Evolutionary conservation across 2,329 filamentous ascomycete genomes (phyloP).

Genomic region (Ilyonectria robusta): DNA sequence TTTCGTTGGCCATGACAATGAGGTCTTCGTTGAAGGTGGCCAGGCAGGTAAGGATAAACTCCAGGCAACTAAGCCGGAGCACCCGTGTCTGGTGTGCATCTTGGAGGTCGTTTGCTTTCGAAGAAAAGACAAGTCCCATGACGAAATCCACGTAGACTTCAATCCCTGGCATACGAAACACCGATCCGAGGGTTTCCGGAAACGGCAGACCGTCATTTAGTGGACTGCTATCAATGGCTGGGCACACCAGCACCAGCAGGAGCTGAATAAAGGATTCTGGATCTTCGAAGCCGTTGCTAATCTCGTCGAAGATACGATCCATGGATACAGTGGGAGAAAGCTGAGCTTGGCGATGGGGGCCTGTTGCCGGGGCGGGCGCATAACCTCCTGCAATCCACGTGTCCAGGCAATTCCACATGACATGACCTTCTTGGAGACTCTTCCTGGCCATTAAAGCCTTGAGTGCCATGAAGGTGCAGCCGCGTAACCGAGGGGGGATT

Average conservation of each 20-base stretch:
- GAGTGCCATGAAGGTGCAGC: constrained; percentile 86
- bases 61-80: constrained; percentile 84
- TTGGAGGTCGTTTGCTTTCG: constrained; percentile 74
- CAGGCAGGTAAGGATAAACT: constrained; percentile 85
- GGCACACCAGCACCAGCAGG: constrained; percentile 79
- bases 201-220: constrained; percentile 87
- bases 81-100: constrained; percentile 80
- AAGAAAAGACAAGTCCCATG: constrained; percentile 82
- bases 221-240: constrained; percentile 71
- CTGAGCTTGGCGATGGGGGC: constrained; percentile 51
- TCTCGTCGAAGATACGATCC: constrained; percentile 79
- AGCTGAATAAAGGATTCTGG: constrained; percentile 87
- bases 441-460: constrained; percentile 84
- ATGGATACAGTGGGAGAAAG: constrained; percentile 60
- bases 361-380: constrained; percentile 52
- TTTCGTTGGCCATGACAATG: constrained; percentile 86
- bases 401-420: constrained; percentile 87
- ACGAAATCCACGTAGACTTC: constrained; percentile 95
- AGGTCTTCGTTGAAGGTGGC: constrained; percentile 94
- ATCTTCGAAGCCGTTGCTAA: constrained; percentile 86
- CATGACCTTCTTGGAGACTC: constrained; percentile 73
- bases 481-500: constrained; percentile 83
- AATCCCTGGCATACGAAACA: constrained; percentile 84
- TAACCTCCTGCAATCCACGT: constrained; percentile 80
- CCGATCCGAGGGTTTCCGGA: constrained; percentile 85